Conservation (phyloP, 1,284 basidiomycete species). For the Xerocomus amazonicus region DNA sequence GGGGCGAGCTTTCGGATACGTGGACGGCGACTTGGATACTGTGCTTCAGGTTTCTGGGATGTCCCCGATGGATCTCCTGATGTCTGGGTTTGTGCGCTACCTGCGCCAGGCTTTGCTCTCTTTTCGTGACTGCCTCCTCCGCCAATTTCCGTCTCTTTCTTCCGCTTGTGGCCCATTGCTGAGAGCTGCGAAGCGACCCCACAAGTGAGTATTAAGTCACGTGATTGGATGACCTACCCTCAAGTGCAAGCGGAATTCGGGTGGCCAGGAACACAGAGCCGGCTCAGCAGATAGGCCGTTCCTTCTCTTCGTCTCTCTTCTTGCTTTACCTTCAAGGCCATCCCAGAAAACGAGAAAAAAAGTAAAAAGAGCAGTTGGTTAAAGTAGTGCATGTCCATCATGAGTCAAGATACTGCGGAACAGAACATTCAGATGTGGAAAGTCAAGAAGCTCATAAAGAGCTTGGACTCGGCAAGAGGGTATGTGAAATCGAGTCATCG, state of each 20-base stretch:
- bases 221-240: slow-evolving; percentile 23
- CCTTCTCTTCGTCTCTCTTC: neutral
- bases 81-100: too few relatives aligned
- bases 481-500: slow-evolving; percentile 34
- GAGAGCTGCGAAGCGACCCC: neutral
- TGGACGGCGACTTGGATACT: slow-evolving; percentile 17
- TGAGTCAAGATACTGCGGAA: slow-evolving; percentile 78
- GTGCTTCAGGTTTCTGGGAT: slow-evolving; percentile 3
- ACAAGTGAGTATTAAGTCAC: slow-evolving; percentile 2
- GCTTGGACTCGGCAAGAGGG: slow-evolving; percentile 91
- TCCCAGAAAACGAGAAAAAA: slow-evolving; percentile 4
- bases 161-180: slow-evolving; percentile 27
- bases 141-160: slow-evolving; percentile 10
- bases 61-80: neutral
- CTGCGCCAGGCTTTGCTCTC: slow-evolving; percentile 13
- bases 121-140: slow-evolving; percentile 9
- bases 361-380: slow-evolving; percentile 10
- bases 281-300: slow-evolving; percentile 5
- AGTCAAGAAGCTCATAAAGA: slow-evolving; percentile 98
- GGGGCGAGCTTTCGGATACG: slow-evolving; percentile 66
- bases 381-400: slow-evolving; percentile 40
- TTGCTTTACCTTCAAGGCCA: slow-evolving; percentile 1
- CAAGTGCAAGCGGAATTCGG: slow-evolving; percentile 24
- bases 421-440: slow-evolving; percentile 95
- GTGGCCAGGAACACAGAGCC: neutral